Evolutionary conservation across 1,284 basidiomycete genomes (phyloP), one percentile per base, ranked within the genome.

Genomic region (Cryptococcus floricola): DNA sequence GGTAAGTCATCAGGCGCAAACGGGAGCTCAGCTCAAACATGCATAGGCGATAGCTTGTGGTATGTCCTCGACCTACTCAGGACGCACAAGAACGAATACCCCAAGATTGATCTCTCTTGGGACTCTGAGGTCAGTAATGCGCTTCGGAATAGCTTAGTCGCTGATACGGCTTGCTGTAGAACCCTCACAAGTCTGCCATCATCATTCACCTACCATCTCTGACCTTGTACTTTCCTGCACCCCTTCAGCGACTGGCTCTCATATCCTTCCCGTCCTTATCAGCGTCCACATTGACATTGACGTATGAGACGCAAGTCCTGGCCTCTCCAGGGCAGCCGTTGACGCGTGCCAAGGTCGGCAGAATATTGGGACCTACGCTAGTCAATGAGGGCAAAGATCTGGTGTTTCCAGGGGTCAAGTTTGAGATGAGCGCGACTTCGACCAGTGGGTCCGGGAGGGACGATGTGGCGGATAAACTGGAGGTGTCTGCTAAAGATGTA

Each of bases 311-410:
- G 50, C 78, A 77, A 1, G 68, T 85, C 10, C 79, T 92, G 3
- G 84, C 85, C 0, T 66, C 66, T 0, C 52, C 84, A 81, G 25
- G 76, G 76, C 56, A 80, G 81, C 46, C 83, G 1, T 76, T 91
- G 13, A 81, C 84, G 31, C 81, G 87, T 48, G 82, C 87, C 0
- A 81, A 81, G 39, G 86, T 92, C 3, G 87, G 83, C 56, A 81
- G 84, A 45, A 83, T 84, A 5, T 89, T 93, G 70, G 90, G 90
- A 0, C 91, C 91, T 5, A 92, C 91, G 0, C 92, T 87, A 39
- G 86, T 88, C 54, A 56, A 54, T 37, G 58, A 64, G 12, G 54
- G 57, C 2, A 55, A 45, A 5, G 64, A 57, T 19, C 56, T 71
- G 37, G 53, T 56, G 72, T 92, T 69, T 73, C 91, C 91, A 0